phyloP scores from a whole-genome alignment of 2,329 filamentous ascomycete species.

The Colletotrichum tanaceti region DNA sequence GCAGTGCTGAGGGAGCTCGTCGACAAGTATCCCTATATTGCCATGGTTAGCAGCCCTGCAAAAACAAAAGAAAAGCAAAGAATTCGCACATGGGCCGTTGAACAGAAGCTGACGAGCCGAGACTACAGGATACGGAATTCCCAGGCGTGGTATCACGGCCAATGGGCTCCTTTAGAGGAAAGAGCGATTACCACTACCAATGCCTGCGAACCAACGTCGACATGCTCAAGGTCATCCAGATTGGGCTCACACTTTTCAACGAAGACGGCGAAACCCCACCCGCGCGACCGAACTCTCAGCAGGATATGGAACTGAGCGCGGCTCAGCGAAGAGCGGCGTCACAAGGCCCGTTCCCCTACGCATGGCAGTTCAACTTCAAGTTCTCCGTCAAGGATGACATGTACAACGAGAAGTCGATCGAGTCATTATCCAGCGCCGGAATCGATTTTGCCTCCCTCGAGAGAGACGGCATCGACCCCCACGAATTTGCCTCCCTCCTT shows the following conservation, averaged over 20 bases:
- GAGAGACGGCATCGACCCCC: constrained; percentile 88
- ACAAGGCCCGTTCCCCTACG: constrained; percentile 76
- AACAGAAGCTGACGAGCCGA: constrained; percentile 31
- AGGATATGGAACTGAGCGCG: constrained; percentile 54
- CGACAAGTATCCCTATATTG: constrained; percentile 93
- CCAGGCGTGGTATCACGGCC: constrained; percentile 96
- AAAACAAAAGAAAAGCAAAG: not conserved
- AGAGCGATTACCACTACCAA: constrained; percentile 99
- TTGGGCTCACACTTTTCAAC: constrained; percentile 94
- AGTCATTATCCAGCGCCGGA: constrained; percentile 89
- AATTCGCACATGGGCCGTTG: not conserved
- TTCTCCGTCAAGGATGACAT: constrained; percentile 96
- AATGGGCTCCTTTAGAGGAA: constrained; percentile 93
- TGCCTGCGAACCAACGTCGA: constrained; percentile 97
- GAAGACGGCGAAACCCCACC: constrained; percentile 89
- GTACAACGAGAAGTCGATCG: constrained; percentile 96
- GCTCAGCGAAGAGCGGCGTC: constrained; percentile 54
- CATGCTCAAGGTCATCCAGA: constrained; percentile 95
- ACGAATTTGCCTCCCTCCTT: constrained; percentile 87
- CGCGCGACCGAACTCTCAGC: constrained; percentile 67
- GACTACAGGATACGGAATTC: constrained; percentile 89
- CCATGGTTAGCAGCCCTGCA: constrained; percentile 77
- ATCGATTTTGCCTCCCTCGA: constrained; percentile 89
- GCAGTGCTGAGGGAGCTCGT: constrained; percentile 82
- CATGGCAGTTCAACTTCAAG: constrained; percentile 99